Evolutionary conservation across 257 asterid species (phyloP).

Genomic region (Solanum tarijense): DNA sequence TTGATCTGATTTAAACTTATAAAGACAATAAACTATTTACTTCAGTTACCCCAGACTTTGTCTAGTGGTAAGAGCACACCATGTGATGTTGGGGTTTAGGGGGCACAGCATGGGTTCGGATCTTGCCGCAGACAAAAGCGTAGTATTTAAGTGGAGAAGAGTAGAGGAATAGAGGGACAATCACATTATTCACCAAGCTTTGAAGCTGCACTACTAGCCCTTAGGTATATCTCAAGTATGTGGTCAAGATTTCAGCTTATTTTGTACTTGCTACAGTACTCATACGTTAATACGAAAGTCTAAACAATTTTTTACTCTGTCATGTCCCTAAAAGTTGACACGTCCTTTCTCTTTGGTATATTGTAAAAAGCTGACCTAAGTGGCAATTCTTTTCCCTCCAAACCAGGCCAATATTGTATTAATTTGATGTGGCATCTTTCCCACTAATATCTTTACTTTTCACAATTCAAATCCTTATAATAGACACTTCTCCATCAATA

Average conservation of each 20-base stretch:
- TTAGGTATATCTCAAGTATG: neutral
- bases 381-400: neutral
- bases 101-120: neutral
- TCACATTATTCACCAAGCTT: neutral
- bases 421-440: neutral
- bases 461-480: neutral
- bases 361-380: neutral
- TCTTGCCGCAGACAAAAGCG: neutral
- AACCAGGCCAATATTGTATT: neutral
- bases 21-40: neutral
- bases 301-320: neutral
- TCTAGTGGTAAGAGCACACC: neutral
- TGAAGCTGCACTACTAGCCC: neutral
- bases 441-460: neutral
- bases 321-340: neutral
- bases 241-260: neutral
- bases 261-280: neutral
- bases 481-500: neutral
- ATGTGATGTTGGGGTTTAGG: neutral
- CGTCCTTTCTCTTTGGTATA: neutral
- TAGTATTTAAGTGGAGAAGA: neutral
- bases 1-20: neutral
- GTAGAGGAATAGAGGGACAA: neutral
- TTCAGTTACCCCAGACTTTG: neutral
- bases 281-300: neutral